These are phyloP conservation scores for Populus hybrid DNA, from an alignment of 441 rosid genomes.

Conservation along the genomic window DNA sequence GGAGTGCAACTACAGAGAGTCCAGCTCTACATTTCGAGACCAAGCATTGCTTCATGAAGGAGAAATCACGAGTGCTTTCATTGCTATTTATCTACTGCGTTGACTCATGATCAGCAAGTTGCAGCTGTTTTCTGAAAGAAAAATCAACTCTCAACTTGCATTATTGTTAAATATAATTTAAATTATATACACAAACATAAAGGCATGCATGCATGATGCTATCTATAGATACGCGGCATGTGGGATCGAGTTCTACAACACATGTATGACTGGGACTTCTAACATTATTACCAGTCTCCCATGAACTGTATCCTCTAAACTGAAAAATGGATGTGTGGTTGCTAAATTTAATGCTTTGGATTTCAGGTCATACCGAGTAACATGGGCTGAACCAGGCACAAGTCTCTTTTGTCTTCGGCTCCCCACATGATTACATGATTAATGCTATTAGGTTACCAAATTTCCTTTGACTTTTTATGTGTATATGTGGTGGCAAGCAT, in stretches of 20 bases:
- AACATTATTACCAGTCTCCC: no score
- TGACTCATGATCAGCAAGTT: neutral
- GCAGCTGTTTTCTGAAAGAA: neutral
- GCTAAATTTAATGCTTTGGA: conserved; percentile 24
- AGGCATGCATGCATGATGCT: neutral
- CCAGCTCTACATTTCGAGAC: neutral
- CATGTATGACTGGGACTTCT: no score
- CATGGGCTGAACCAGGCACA: conserved; percentile 12
- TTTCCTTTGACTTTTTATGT: neutral
- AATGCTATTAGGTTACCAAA: neutral
- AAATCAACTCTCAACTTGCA: neutral
- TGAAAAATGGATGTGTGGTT: conserved; percentile 15
- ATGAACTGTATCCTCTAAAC: neutral
- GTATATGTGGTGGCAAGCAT: no score
- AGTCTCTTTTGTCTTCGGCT: neutral
- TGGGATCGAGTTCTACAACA: no score
- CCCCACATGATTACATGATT: neutral
- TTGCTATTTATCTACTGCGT: neutral
- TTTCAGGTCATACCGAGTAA: conserved; percentile 13
- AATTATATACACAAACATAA: no score
- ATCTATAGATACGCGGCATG: no score
- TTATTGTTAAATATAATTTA: no score
- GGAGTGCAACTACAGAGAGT: neutral
- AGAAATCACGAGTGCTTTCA: neutral
- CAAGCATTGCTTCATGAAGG: neutral